Evolutionary conservation across 148 eudicot genomes (phyloP), one percentile per base, ranked within the genome.

Genomic region (Tetragonia tetragonoides): DNA sequence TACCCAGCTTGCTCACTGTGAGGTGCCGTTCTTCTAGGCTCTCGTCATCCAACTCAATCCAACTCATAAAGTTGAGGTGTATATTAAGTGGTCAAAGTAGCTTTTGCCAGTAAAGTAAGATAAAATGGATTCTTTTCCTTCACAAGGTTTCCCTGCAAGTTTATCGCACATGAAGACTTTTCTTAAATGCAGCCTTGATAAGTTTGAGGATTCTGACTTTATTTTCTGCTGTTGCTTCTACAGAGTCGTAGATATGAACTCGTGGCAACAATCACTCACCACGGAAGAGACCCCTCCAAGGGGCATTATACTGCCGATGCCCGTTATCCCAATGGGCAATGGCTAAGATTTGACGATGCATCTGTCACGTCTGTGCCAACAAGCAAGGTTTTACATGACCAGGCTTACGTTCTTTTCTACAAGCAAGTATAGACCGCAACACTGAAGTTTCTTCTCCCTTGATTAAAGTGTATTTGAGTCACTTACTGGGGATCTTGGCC

Each of bases 271-370:
- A 83, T 95, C 67, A 95, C 99, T 47, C 99, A 93, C 81, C 98
- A 93, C 38, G 97, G 99, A 21, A 89, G 87, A 76, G 97, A 95
- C 77, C 95, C 99, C 3, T 93, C 98, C 0, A 95, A 87, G 84
- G 99, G 99, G 72, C 99, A 93, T 78, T 95, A 95, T 54, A 95
- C 99, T 10, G 97, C 99, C 20, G 99, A 95, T 87, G 91, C 88
- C 11, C 92, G 93, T 69, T 76, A 84, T 57, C 77, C 90, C 8
- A 87, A 86, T 72, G 92, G 89, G 40, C 90, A 90, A 70, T 93
- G 98, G 99, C 72, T 95, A 75, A 85, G 93, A n/a, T 95, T 93
- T 72, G 98, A 93, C 82, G 99, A 95, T 75, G 89, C 98, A 41
- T 91, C 92, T 47, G 94, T 93, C 18, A 84, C 75, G 70, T 81